Conservation (phyloP, 2,329 filamentous ascomycete species). For the Curvularia verruculosa region DNA sequence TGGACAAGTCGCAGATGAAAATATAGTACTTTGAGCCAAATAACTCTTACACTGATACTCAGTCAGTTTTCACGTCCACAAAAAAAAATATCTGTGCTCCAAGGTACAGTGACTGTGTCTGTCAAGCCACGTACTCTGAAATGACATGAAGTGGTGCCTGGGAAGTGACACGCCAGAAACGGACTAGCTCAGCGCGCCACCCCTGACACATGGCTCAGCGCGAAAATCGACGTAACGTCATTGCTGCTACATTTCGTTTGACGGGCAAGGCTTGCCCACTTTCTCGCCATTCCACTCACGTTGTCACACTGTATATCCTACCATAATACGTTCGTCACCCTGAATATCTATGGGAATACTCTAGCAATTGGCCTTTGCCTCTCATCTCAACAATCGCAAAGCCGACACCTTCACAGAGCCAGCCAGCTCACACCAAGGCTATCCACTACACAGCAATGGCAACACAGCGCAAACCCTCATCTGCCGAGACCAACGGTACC, state of each 20-base stretch:
- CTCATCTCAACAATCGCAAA: neutral
- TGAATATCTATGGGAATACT: neutral
- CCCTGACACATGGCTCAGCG: slow-evolving; percentile 12
- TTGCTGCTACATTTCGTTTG: slow-evolving; percentile 19
- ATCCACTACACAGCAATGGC: slow-evolving; percentile 31
- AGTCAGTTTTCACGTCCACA: neutral
- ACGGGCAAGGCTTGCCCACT: slow-evolving; percentile 5
- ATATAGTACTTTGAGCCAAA: neutral
- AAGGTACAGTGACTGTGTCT: neutral
- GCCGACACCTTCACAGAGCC: neutral
- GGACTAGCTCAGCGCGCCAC: slow-evolving; percentile 31
- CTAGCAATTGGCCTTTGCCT: neutral
- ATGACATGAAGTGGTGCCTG: slow-evolving; percentile 1
- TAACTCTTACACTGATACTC: too few species aligned
- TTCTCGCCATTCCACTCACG: neutral
- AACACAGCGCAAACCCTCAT: slow-evolving; percentile 40
- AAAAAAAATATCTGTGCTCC: neutral
- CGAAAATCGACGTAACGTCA: slow-evolving; percentile 30
- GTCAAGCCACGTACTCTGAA: neutral
- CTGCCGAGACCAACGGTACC: slow-evolving; percentile 16
- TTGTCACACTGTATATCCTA: neutral
- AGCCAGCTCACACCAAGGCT: slow-evolving; percentile 4
- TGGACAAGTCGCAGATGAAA: neutral
- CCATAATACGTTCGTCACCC: neutral
- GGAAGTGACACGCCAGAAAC: slow-evolving; percentile 12